Evolutionary conservation across 345 rosid genomes (phyloP).

Genomic region (Laguncularia racemosa): DNA sequence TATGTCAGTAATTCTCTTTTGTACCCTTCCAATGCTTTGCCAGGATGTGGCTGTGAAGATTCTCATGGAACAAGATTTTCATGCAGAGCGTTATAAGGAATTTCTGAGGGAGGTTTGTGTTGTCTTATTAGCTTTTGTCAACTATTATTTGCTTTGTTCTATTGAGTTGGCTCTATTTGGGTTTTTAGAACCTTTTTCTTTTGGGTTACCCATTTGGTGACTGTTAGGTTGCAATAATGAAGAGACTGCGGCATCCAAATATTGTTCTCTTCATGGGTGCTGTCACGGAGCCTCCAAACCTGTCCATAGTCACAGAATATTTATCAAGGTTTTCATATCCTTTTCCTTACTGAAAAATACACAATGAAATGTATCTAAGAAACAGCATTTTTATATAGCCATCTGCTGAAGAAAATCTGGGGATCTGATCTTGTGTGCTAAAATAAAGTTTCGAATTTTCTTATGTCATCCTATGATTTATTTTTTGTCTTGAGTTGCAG

Average conservation of each 20-base stretch:
- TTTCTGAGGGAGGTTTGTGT: conserved; percentile 85
- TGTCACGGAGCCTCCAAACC: conserved; percentile 90
- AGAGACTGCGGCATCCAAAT: conserved; percentile 95
- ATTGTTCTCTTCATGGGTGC: conserved; percentile 99
- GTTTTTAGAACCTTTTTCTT: neutral
- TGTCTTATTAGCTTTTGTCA: conserved; percentile 1
- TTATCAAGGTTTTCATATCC: conserved; percentile 61
- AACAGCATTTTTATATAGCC: neutral
- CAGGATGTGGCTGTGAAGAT: conserved; percentile 99
- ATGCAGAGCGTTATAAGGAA: conserved; percentile 78
- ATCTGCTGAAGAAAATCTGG: neutral
- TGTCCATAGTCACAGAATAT: conserved; percentile 98
- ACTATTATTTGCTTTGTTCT: neutral
- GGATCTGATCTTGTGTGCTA: conserved; percentile 9
- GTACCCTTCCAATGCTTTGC: conserved; percentile 10
- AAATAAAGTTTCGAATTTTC: neutral
- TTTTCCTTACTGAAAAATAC: no score
- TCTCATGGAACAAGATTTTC: conserved; percentile 98
- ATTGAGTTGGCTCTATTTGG: conserved; percentile 1
- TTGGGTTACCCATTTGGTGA: neutral
- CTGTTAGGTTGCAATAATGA: conserved; percentile 92
- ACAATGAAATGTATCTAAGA: no score
- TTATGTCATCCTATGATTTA: no score
- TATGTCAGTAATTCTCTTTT: no score
- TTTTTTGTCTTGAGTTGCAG: conserved; percentile 39